phyloP scores from a whole-genome alignment of 179 eudicot genomes.

The Corrigiola litoralis region DNA sequence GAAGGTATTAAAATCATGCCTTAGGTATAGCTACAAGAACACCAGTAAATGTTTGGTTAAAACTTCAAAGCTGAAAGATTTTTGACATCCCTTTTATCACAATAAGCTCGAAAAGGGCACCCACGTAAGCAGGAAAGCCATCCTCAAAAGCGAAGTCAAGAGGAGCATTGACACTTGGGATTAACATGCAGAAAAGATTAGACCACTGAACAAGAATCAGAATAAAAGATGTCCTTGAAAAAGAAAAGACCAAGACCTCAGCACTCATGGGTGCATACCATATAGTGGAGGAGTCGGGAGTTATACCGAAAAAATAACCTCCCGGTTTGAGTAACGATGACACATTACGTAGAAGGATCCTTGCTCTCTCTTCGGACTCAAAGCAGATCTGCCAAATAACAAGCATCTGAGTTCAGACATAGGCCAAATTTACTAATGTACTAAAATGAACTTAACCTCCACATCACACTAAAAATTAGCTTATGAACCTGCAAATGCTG shows the following conservation, averaged over 20 bases:
- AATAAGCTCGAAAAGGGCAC: no score
- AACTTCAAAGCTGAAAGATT: neutral
- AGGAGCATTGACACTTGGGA: neutral
- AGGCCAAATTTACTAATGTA: neutral
- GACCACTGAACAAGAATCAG: neutral
- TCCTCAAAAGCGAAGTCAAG: neutral
- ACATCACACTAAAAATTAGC: neutral
- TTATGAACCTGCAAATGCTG: conserved; percentile 80
- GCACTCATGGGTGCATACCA: conserved; percentile 54
- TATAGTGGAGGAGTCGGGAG: conserved; percentile 95
- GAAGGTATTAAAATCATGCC: neutral
- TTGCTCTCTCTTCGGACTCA: conserved; percentile 82
- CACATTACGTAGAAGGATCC: conserved; percentile 72
- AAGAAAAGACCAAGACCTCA: conserved; percentile 8
- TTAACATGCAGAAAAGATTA: neutral
- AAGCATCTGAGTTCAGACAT: conserved; percentile 2
- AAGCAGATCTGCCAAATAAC: conserved; percentile 64
- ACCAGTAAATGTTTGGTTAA: neutral
- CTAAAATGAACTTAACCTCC: neutral
- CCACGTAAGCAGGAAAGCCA: no score
- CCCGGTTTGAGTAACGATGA: conserved; percentile 90
- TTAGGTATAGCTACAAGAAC: neutral
- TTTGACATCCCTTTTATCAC: no score
- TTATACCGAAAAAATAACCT: conserved; percentile 91
- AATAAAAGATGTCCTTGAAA: neutral